Percentiles rank a stretch among this genome's conserved stretches.
These are phyloP conservation scores for Candida quercuum DNA, from an alignment of 805 yeast species.

Conservation along the genomic window DNA sequence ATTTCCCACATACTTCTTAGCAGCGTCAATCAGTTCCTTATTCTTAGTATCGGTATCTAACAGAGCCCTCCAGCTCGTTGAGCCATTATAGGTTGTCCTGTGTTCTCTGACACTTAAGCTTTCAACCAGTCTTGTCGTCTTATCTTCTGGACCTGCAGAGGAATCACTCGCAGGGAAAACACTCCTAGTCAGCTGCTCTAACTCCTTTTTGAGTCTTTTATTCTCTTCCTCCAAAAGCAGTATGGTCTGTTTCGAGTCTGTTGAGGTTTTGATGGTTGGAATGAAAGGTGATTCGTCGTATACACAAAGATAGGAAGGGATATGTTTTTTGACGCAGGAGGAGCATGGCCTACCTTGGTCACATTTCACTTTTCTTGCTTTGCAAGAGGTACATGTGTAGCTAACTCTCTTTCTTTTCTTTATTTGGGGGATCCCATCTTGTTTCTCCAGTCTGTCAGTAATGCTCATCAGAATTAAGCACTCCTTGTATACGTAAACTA, in stretches of 20 bases:
- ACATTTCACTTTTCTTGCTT: conserved; percentile 21
- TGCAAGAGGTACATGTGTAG: conserved; percentile 19
- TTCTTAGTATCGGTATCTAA: conserved; percentile 3
- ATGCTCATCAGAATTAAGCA: conserved; percentile 2
- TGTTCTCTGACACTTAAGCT: conserved; percentile 6
- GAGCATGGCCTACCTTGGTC: conserved; percentile 22
- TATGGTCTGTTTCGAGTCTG: conserved; percentile 9
- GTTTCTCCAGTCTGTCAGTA: too few relatives aligned
- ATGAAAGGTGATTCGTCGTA: conserved; percentile 25
- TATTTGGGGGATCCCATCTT: neutral
- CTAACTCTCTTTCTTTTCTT: conserved; percentile 13
- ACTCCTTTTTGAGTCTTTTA: conserved; percentile 11
- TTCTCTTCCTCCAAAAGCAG: conserved; percentile 14
- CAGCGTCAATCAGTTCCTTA: conserved; percentile 8
- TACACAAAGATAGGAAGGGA: conserved; percentile 20
- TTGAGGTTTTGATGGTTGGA: conserved; percentile 18
- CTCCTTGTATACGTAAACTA: too few relatives aligned
- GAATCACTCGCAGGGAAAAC: too few relatives aligned
- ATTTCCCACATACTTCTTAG: conserved; percentile 11
- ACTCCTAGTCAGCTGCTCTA: conserved; percentile 11
- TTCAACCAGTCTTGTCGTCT: conserved; percentile 6
- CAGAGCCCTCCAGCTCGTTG: conserved; percentile 18
- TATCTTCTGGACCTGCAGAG: neutral
- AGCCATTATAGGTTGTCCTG: conserved; percentile 15
- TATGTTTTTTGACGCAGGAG: conserved; percentile 17